These are phyloP conservation scores for Dendrobium officinale DNA, from an alignment of 106 monocot species.

Conservation along the genomic window DNA sequence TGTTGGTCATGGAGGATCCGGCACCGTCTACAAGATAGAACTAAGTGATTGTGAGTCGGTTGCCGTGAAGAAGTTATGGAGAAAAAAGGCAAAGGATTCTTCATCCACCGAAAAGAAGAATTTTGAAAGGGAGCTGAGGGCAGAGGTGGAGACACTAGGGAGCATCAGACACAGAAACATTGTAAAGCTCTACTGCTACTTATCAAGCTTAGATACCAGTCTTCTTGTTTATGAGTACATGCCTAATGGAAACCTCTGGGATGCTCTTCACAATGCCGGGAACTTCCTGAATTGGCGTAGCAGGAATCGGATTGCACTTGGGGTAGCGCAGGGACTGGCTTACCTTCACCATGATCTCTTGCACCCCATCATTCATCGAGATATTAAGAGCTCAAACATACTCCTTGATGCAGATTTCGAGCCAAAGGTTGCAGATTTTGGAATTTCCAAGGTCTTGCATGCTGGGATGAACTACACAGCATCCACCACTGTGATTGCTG, in stretches of 20 bases:
- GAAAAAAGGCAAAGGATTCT: conserved; percentile 22
- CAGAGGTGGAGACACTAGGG: conserved; percentile 88
- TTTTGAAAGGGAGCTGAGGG: conserved; percentile 52
- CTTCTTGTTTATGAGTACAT: conserved; percentile 95
- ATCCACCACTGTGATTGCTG: conserved; percentile 58
- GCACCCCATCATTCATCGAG: conserved; percentile 79
- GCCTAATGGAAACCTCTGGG: conserved; percentile 95
- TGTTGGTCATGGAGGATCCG: conserved; percentile 85
- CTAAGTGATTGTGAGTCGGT: conserved; percentile 71
- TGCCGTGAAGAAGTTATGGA: conserved; percentile 87
- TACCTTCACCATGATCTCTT: conserved; percentile 90
- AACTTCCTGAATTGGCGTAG: conserved; percentile 68
- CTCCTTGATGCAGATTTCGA: conserved; percentile 82
- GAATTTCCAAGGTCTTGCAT: conserved; percentile 85
- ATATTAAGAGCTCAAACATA: conserved; percentile 90
- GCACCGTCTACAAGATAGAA: conserved; percentile 90
- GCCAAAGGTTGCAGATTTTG: conserved; percentile 95
- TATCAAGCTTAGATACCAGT: conserved; percentile 69
- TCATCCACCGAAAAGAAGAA: conserved; percentile 14
- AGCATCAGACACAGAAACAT: conserved; percentile 99
- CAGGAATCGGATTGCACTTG: conserved; percentile 66
- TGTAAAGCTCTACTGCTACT: conserved; percentile 91
- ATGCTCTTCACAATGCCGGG: conserved; percentile 65
- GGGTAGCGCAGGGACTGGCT: conserved; percentile 79
- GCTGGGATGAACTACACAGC: conserved; percentile 43